Evolutionary conservation across 345 rosid species (phyloP), one percentile per base, ranked within the genome.

Genomic region (Barbarea vulgaris): DNA sequence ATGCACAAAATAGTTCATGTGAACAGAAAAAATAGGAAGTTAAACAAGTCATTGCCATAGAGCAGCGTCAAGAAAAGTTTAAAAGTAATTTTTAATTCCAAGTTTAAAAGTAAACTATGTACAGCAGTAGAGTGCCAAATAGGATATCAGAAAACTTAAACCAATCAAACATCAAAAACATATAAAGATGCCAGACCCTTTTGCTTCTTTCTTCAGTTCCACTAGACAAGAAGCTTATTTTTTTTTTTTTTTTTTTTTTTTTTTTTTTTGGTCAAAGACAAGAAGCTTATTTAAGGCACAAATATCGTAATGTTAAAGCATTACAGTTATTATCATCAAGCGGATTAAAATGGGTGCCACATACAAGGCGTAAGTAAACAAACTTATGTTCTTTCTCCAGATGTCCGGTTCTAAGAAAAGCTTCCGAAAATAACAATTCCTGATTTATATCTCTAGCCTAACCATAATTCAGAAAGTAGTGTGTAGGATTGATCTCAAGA

Each of bases 101-200:
- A 25, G 14, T 55, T 31, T 24, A n/a, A 65, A 61, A 61, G 61
- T 9, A 74, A 46, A 46, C 44, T 64, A 46, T 46, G 24, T 64
- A 64, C 52, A 54, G 14, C 17, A 1, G 22, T 27, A 34, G 52
- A 51, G 10, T 52, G 53, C 22, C 66, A 50, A 31, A 51, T 21
- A 67, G 10, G 19, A 7, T 50, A 67, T 34, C 13, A 22, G 27
- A 47, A 7, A 47, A 30, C 3, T 28, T 17, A 3, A 52, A 52
- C 22, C 46, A 48, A 31, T 61, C 27, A 18, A 69, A 28, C 12
- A 19, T 57, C 46, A 58, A 56, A 42, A 25, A 70, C 33, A 33
- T 52, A 47, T 28, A 10, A 8, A 3, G 52, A 63, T 63, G 13
- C 52, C 37, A 25, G 52, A 3, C 5, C 0, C 0, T 53, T 53